phyloP scores from a whole-genome alignment of 2,329 filamentous ascomycete species.

The Aspergillus luchuensis region DNA sequence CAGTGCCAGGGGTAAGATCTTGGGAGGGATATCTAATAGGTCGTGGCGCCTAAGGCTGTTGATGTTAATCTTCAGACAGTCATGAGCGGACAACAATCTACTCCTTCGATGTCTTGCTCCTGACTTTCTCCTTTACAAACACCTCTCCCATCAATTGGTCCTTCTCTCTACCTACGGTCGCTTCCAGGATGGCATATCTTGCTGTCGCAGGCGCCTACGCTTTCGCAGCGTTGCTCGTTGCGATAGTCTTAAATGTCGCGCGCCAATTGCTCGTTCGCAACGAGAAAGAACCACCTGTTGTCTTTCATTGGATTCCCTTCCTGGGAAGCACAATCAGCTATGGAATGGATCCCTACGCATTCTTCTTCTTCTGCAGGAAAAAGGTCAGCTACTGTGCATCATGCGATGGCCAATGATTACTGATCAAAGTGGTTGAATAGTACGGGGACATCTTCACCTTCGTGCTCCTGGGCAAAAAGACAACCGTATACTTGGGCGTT shows the following conservation, averaged over 20 bases:
- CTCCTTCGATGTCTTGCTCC: background rate
- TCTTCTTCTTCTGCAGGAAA: constrained; percentile 71
- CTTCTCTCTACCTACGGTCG: background rate
- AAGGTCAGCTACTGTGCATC: constrained; percentile 60
- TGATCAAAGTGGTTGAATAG: constrained; percentile 47
- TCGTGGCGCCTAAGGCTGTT: background rate
- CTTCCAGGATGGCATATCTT: constrained; percentile 20
- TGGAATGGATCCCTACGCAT: constrained; percentile 67
- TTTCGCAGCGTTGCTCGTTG: constrained; percentile 9
- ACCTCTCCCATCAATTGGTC: background rate
- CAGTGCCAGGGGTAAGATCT: background rate
- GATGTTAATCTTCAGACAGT: background rate
- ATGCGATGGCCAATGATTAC: background rate
- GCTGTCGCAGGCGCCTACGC: constrained; percentile 16
- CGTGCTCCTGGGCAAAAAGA: constrained; percentile 82
- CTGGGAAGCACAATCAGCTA: constrained; percentile 49
- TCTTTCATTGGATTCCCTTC: constrained; percentile 76
- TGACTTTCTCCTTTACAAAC: background rate
- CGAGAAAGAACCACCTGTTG: constrained; percentile 73
- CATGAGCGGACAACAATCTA: background rate
- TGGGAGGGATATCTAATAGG: background rate
- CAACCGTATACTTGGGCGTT: constrained; percentile 79
- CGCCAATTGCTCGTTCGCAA: constrained; percentile 24
- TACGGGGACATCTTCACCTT: constrained; percentile 92
- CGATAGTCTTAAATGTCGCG: constrained; percentile 18